phyloP scores from a whole-genome alignment of 768 basidiomycete genomes.

The Rhizopogon vesiculosus region DNA sequence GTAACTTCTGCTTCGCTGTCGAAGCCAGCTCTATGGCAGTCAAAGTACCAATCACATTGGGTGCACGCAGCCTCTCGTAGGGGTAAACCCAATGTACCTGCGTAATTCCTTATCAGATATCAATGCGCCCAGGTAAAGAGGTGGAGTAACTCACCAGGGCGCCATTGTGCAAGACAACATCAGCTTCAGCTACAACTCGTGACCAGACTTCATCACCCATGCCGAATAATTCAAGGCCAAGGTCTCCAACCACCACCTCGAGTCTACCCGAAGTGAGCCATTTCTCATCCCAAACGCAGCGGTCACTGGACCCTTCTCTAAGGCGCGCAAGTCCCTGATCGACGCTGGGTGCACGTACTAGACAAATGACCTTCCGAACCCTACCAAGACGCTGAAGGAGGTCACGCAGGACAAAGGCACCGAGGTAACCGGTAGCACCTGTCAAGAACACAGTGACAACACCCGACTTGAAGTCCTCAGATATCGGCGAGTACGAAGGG shows the following conservation, averaged over 20 bases:
- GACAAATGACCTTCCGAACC: slow-evolving; percentile 85
- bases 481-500: slow-evolving; percentile 55
- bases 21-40: slow-evolving; percentile 79
- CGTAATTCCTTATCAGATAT: neutral
- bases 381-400: slow-evolving; percentile 57
- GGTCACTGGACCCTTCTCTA: slow-evolving; percentile 65
- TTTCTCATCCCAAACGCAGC: slow-evolving; percentile 83
- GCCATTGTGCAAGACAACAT: slow-evolving; percentile 90
- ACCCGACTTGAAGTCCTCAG: slow-evolving; percentile 48
- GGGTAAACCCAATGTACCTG: slow-evolving; percentile 99
- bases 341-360: slow-evolving; percentile 70
- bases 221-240: slow-evolving; percentile 73
- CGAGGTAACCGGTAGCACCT: slow-evolving; percentile 95
- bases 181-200: slow-evolving; percentile 62
- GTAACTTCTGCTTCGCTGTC: slow-evolving; percentile 63
- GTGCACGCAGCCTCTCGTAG: slow-evolving; percentile 85
- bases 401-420: slow-evolving; percentile 85
- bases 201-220: slow-evolving; percentile 61
- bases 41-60: slow-evolving; percentile 92
- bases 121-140: neutral
- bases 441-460: slow-evolving; percentile 86
- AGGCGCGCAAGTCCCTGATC: slow-evolving; percentile 67
- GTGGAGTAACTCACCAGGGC: slow-evolving; percentile 67
- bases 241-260: slow-evolving; percentile 84
- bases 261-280: slow-evolving; percentile 71